Evolutionary conservation across 1,139 yeast species (phyloP).

Genomic region (Kodamaea ohmeri): DNA sequence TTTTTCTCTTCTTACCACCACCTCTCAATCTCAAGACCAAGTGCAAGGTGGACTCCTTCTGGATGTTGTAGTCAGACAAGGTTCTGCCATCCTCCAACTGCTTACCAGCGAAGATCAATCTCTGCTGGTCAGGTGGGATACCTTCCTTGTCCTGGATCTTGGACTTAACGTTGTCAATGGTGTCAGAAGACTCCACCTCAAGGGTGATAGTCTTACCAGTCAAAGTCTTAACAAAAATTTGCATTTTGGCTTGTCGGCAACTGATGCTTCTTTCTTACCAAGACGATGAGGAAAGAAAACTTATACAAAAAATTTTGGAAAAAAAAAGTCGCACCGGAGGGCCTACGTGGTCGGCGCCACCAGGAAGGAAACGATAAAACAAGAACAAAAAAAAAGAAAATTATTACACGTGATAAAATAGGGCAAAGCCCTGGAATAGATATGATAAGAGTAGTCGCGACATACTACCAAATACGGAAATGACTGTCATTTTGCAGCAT

Average conservation of each 20-base stretch:
- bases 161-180: constrained; percentile 98
- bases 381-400: background rate
- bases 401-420: background rate
- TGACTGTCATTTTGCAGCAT: constrained; percentile 1
- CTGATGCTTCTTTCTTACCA: constrained; percentile 54
- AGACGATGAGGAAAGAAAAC: constrained; percentile 12
- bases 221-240: constrained; percentile 97
- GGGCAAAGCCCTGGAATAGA: background rate
- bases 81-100: constrained; percentile 99
- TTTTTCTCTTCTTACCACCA: constrained; percentile 99
- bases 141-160: constrained; percentile 99
- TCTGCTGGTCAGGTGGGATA: constrained; percentile 99
- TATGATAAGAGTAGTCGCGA: background rate
- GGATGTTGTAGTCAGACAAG: constrained; percentile 98
- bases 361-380: constrained; percentile 4
- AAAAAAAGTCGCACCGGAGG: constrained; percentile 3
- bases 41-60: constrained; percentile 98
- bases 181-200: constrained; percentile 98
- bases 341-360: background rate
- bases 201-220: constrained; percentile 99
- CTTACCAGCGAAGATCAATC: constrained; percentile 99
- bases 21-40: constrained; percentile 98
- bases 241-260: constrained; percentile 71
- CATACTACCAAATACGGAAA: background rate
- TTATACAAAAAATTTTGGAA: constrained; percentile 6